Evolutionary conservation across 2,329 filamentous ascomycete genomes (phyloP).

Genomic region (Fusarium buharicum): DNA sequence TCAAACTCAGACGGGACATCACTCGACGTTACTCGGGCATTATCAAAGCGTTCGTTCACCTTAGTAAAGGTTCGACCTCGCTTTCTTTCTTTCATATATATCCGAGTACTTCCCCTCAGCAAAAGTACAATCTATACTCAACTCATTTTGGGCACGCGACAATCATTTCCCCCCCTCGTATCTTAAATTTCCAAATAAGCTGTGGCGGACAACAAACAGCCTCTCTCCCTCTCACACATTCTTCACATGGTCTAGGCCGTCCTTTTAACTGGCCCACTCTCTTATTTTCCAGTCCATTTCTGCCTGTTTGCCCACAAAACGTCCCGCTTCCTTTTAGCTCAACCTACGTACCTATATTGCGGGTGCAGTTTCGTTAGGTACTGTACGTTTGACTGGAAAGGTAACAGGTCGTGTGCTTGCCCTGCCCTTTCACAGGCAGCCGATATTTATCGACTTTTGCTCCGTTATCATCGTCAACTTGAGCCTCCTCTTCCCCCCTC

Average conservation of each 20-base stretch:
- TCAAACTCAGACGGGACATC: constrained; percentile 3
- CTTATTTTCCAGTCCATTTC: not conserved
- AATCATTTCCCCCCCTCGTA: constrained; percentile 24
- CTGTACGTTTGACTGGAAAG: constrained; percentile 49
- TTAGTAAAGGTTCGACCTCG: no score
- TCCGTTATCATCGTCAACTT: constrained; percentile 5
- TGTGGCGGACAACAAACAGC: constrained; percentile 31
- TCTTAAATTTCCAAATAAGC: no score
- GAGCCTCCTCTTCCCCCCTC: constrained; percentile 11
- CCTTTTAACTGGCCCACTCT: constrained; percentile 47
- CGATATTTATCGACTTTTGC: constrained; percentile 14
- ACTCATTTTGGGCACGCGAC: no score
- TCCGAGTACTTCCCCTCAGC: not conserved
- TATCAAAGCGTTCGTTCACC: no score
- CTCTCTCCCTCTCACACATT: no score
- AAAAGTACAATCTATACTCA: no score
- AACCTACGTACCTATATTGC: constrained; percentile 22
- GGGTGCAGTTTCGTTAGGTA: no score
- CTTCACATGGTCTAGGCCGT: constrained; percentile 45
- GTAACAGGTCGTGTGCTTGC: constrained; percentile 55
- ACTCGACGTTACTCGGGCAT: no score
- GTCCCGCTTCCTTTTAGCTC: constrained; percentile 29
- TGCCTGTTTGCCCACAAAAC: constrained; percentile 39
- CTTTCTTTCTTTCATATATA: not conserved
- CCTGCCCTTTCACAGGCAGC: constrained; percentile 11